Conservation (phyloP, 257 asterid species). For the Jasminum sambac region DNA sequence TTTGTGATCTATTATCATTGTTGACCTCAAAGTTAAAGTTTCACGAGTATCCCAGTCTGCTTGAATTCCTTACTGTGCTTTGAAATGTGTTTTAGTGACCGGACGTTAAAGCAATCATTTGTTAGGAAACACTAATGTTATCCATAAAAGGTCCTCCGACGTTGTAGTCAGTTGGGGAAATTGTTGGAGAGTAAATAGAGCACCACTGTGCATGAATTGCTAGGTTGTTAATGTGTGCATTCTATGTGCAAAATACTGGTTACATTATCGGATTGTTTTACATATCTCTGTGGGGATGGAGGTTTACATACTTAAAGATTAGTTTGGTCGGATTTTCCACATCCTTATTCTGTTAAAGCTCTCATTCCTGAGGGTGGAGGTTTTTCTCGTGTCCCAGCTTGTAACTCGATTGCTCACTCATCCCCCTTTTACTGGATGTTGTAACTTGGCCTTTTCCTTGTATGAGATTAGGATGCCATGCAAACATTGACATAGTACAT, state of each 20-base stretch:
- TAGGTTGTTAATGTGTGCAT: neutral
- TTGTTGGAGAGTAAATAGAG: neutral
- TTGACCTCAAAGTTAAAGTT: neutral
- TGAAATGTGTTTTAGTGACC: neutral
- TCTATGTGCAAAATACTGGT: neutral
- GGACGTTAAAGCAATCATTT: neutral
- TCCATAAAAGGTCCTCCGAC: neutral
- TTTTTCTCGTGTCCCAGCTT: conserved; percentile 13
- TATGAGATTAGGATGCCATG: conserved; percentile 9
- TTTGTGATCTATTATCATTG: neutral
- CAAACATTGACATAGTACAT: conserved; percentile 21
- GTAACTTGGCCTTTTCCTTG: conserved; percentile 10
- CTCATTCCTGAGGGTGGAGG: conserved; percentile 1
- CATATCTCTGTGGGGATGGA: neutral
- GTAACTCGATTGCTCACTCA: conserved; percentile 10
- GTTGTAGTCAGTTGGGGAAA: neutral
- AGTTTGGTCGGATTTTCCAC: neutral
- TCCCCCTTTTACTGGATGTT: conserved; percentile 10
- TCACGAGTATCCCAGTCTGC: neutral
- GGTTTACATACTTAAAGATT: neutral
- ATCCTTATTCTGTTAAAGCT: neutral
- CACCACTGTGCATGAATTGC: neutral
- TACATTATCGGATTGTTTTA: neutral
- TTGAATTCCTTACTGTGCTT: neutral
- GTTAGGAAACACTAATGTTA: neutral